These are phyloP conservation scores for Zygosaccharomyces lentus DNA, from an alignment of 805 yeast genomes.

Conservation along the genomic window DNA sequence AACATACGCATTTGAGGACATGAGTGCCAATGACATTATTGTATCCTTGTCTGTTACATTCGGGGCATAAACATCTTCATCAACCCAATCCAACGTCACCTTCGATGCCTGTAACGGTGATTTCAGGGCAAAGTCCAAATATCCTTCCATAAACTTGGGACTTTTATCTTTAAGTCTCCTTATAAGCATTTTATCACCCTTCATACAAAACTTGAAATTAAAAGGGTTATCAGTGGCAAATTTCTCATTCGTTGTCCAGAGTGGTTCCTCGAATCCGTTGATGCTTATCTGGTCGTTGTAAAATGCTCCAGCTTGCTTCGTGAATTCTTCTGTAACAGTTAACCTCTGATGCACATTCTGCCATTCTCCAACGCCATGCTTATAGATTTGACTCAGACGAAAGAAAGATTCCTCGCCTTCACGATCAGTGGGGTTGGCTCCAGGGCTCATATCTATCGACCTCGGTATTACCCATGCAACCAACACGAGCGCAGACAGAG, in stretches of 20 bases:
- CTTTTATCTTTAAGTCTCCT: conserved; percentile 43
- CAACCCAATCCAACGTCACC: conserved; percentile 62
- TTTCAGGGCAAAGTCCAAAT: conserved; percentile 51
- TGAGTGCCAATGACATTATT: conserved; percentile 66
- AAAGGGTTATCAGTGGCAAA: conserved; percentile 28
- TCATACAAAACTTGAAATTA: conserved; percentile 18
- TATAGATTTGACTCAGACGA: conserved; percentile 21
- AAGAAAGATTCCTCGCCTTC: conserved; percentile 10
- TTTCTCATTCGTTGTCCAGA: conserved; percentile 21
- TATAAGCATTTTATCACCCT: conserved; percentile 15
- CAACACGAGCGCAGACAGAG: not conserved
- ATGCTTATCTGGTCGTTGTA: conserved; percentile 9
- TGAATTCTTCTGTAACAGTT: conserved; percentile 18
- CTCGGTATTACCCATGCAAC: not conserved
- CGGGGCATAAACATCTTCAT: conserved; percentile 56
- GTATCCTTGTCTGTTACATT: conserved; percentile 72
- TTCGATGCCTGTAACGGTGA: conserved; percentile 28
- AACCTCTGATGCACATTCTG: conserved; percentile 18
- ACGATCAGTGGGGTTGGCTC: not conserved
- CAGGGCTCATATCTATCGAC: not conserved
- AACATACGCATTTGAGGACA: conserved; percentile 91
- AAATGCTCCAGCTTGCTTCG: conserved; percentile 16
- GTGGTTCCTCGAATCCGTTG: conserved; percentile 10
- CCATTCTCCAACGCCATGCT: conserved; percentile 23
- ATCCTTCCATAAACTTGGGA: conserved; percentile 65